Conservation (phyloP, 768 basidiomycete species). For the Pleurotus pulmonarius region DNA sequence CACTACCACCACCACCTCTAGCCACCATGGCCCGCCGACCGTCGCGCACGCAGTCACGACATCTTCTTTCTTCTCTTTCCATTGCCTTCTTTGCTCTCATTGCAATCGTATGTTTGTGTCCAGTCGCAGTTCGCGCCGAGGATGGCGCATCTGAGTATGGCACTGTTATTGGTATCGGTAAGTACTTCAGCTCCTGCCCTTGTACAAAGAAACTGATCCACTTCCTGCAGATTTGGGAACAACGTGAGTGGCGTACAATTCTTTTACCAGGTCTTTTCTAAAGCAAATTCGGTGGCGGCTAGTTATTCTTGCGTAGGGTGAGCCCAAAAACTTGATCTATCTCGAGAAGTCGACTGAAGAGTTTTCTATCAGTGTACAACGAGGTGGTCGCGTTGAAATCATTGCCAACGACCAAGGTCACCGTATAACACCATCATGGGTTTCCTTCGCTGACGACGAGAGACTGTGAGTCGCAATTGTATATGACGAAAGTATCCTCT, state of each 20-base stretch:
- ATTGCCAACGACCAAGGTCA: slow-evolving; percentile 89
- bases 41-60: slow-evolving; percentile 56
- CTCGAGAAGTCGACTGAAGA: not conserved
- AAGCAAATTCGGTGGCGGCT: not conserved
- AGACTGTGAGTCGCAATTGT: slow-evolving; percentile 43
- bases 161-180: slow-evolving; percentile 90
- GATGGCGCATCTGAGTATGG: slow-evolving; percentile 70
- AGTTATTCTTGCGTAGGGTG: slow-evolving; percentile 97
- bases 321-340: slow-evolving; percentile 22
- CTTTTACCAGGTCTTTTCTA: not conserved
- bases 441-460: slow-evolving; percentile 76
- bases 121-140: slow-evolving; percentile 60
- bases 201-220: slow-evolving; percentile 2
- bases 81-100: slow-evolving; percentile 58
- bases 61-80: slow-evolving; percentile 55
- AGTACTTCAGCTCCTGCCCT: slow-evolving; percentile 15
- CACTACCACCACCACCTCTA: slow-evolving; percentile 6
- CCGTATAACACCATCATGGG: slow-evolving; percentile 89
- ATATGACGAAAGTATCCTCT: too few species aligned
- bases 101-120: slow-evolving; percentile 70
- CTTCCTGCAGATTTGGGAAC: slow-evolving; percentile 77
- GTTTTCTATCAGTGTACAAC: slow-evolving; percentile 57
- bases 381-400: slow-evolving; percentile 83
- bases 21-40: slow-evolving; percentile 31
- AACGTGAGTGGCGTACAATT: slow-evolving; percentile 45